These are phyloP conservation scores for Poa pratensis DNA, from an alignment of 176 grass and related monocot species.

Conservation along the genomic window DNA sequence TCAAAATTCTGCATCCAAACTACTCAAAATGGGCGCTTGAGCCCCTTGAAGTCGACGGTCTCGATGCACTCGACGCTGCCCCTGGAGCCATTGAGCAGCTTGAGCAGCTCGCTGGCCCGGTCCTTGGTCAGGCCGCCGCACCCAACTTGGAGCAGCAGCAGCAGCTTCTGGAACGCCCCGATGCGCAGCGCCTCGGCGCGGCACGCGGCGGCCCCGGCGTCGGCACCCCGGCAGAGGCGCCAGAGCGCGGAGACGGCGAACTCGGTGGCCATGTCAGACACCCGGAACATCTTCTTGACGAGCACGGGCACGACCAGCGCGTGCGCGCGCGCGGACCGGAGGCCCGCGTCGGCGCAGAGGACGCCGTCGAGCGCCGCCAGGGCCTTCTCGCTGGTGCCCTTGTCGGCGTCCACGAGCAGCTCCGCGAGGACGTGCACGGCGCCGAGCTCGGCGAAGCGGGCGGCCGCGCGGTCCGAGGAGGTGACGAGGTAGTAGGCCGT, in stretches of 20 bases:
- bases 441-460: conserved; percentile 40
- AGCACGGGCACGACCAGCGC: conserved; percentile 70
- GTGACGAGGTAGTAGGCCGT: conserved; percentile 65
- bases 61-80: conserved; percentile 81
- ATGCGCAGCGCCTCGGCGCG: conserved; percentile 68
- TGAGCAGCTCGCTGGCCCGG: conserved; percentile 81
- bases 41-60: conserved; percentile 75
- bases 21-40: conserved; percentile 73
- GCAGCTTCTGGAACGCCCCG: conserved; percentile 87
- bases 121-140: conserved; percentile 84
- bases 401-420: conserved; percentile 72
- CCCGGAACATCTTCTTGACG: conserved; percentile 91
- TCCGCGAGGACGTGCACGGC: conserved; percentile 49
- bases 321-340: conserved; percentile 45
- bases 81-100: conserved; percentile 60
- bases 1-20: neutral
- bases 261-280: conserved; percentile 90
- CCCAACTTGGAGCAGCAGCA: conserved; percentile 88
- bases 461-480: conserved; percentile 34
- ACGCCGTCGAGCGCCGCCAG: conserved; percentile 61
- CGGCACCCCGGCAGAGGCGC: conserved; percentile 68
- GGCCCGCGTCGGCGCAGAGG: conserved; percentile 48
- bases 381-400: conserved; percentile 73
- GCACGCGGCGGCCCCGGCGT: conserved; percentile 41
- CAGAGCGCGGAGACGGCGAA: conserved; percentile 92